phyloP scores from a whole-genome alignment of 805 yeast species.

The Candida xyloterini region DNA sequence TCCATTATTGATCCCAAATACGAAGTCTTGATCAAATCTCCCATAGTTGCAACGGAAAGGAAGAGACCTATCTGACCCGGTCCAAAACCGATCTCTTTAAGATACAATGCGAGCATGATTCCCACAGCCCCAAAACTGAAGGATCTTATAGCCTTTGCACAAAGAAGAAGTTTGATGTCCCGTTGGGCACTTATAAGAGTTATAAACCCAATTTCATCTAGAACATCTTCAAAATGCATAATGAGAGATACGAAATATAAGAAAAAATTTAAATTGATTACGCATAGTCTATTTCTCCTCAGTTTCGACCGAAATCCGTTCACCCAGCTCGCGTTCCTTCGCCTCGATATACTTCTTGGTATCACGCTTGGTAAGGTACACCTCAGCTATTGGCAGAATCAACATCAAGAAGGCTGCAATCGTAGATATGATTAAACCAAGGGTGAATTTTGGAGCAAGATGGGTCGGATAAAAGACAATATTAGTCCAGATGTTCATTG shows the following conservation, averaged over 20 bases:
- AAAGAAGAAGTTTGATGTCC: constrained; percentile 35
- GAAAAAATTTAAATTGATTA: background rate
- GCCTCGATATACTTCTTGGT: constrained; percentile 14
- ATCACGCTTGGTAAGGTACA: constrained; percentile 31
- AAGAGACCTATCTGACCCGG: constrained; percentile 47
- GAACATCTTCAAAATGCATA: constrained; percentile 1
- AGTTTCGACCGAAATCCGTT: background rate
- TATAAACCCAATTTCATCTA: constrained; percentile 36
- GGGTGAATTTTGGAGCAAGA: constrained; percentile 38
- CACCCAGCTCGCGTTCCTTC: constrained; percentile 12
- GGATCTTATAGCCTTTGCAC: constrained; percentile 35
- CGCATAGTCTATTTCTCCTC: background rate
- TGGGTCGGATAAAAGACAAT: constrained; percentile 42
- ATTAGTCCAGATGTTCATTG: constrained; percentile 45
- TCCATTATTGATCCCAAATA: constrained; percentile 46
- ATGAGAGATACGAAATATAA: background rate
- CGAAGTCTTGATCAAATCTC: constrained; percentile 51
- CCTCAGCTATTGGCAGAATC: constrained; percentile 31
- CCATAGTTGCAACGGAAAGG: constrained; percentile 46
- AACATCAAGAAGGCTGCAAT: constrained; percentile 37
- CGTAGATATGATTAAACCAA: constrained; percentile 37
- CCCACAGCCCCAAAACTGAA: constrained; percentile 39
- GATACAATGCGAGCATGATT: constrained; percentile 42
- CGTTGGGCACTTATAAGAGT: constrained; percentile 31
- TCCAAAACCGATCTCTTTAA: constrained; percentile 39